Evolutionary conservation across 1,139 yeast species (phyloP).

Genomic region (Hanseniaspora gamundiae): DNA sequence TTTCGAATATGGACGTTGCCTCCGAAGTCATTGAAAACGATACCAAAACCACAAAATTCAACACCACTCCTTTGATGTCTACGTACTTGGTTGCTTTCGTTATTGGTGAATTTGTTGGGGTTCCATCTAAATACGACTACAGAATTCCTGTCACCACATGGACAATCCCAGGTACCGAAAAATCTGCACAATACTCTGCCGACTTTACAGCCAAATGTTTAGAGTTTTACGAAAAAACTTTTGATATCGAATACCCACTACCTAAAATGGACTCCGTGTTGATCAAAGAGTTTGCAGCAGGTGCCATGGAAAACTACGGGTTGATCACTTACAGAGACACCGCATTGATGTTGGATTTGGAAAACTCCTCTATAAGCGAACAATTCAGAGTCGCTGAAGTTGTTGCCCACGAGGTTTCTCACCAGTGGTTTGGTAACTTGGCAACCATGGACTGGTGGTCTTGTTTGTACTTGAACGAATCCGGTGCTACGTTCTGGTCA

Average conservation of each 20-base stretch:
- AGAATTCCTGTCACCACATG: conserved; percentile 73
- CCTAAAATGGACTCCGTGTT: conserved; percentile 80
- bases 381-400: conserved; percentile 77
- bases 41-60: conserved; percentile 44
- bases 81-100: conserved; percentile 75
- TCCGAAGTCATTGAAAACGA: conserved; percentile 30
- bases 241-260: conserved; percentile 63
- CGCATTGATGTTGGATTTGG: conserved; percentile 57
- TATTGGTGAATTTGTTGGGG: conserved; percentile 48
- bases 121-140: conserved; percentile 39
- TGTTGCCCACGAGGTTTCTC: conserved; percentile 83
- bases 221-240: conserved; percentile 58
- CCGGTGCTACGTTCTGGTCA: conserved; percentile 87
- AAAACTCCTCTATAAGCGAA: conserved; percentile 53
- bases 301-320: conserved; percentile 94
- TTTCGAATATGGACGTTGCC: conserved; percentile 63
- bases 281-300: conserved; percentile 71
- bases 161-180: conserved; percentile 62
- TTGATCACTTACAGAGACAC: conserved; percentile 72
- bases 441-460: conserved; percentile 97
- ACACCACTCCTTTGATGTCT: conserved; percentile 66
- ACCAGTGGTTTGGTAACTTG: conserved; percentile 87
- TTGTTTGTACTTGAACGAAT: conserved; percentile 84
- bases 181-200: conserved; percentile 55
- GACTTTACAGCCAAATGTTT: conserved; percentile 66